A percentile compares a stretch with the other conserved stretches of the same genome.
Evolutionary conservation across 1,284 basidiomycete genomes (phyloP).

Genomic region (Ustilago esculenta): DNA sequence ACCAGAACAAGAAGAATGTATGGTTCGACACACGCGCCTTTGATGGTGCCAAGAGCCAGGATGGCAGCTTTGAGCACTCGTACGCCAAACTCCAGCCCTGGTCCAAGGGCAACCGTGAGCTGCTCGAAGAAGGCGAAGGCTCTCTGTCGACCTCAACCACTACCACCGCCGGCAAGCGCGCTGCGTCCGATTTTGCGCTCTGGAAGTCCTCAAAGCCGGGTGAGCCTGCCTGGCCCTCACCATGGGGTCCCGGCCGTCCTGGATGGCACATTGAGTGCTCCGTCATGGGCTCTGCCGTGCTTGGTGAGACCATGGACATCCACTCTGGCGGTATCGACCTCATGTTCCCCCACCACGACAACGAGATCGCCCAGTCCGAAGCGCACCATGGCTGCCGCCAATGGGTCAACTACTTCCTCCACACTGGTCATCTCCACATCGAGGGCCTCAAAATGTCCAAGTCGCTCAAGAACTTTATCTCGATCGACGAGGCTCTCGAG

Average conservation of each 20-base stretch:
- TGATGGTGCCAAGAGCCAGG: conserved; percentile 72
- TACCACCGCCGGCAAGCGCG: conserved; percentile 73
- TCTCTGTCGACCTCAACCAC: conserved; percentile 69
- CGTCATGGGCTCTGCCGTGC: conserved; percentile 93
- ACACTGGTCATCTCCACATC: conserved; percentile 98
- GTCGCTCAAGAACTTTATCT: conserved; percentile 98
- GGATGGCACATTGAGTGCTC: conserved; percentile 99
- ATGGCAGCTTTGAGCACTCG: conserved; percentile 68
- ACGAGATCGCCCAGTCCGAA: conserved; percentile 97
- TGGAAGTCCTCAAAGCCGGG: conserved; percentile 98
- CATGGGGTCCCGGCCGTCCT: conserved; percentile 95
- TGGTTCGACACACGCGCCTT: conserved; percentile 95
- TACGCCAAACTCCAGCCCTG: conserved; percentile 97
- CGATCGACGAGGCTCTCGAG: conserved; percentile 93
- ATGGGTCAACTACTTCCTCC: conserved; percentile 99
- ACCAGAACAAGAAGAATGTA: conserved; percentile 70
- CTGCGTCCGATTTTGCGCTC: conserved; percentile 85
- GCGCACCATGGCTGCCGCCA: conserved; percentile 84
- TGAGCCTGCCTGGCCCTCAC: conserved; percentile 96
- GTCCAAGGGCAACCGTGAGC: conserved; percentile 89
- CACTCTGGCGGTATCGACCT: conserved; percentile 97
- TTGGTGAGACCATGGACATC: conserved; percentile 94
- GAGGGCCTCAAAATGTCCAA: conserved; percentile 99
- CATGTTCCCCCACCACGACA: conserved; percentile 98
- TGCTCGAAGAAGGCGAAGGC: conserved; percentile 93